A percentile compares a stretch with the other conserved stretches of the same genome.
These are phyloP conservation scores for Daldinia sp. DNA, from an alignment of 2,329 filamentous ascomycete genomes.

Conservation along the genomic window DNA sequence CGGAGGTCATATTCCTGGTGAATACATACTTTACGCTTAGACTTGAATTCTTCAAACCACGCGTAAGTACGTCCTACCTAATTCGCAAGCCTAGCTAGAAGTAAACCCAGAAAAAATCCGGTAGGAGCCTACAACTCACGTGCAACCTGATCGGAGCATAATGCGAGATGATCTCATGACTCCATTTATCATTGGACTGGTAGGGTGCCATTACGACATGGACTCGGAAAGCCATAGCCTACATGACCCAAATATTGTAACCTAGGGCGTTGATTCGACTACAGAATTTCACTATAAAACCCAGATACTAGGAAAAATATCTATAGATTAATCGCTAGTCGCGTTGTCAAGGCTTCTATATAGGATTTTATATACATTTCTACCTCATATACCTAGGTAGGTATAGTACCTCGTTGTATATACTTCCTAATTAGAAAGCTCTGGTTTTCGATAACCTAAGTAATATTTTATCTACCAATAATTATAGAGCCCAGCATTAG, in stretches of 20 bases:
- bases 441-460: too few relatives aligned
- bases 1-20: neutral
- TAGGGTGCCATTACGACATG: neutral
- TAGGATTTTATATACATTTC: neutral
- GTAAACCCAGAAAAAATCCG: neutral
- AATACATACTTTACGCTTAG: too few relatives aligned
- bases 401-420: too few relatives aligned
- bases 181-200: neutral
- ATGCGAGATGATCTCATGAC: neutral
- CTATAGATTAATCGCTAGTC: neutral
- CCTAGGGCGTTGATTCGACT: neutral
- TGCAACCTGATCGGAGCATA: neutral
- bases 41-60: neutral
- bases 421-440: too few relatives aligned
- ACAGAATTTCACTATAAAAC: neutral
- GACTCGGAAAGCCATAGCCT: neutral
- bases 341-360: neutral
- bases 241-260: neutral
- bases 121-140: neutral
- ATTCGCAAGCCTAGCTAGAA: neutral
- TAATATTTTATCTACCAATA: too few relatives aligned
- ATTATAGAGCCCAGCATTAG: neutral
- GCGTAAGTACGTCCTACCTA: neutral
- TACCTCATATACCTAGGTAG: too few relatives aligned
- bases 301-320: neutral